A percentile compares a stretch with the other conserved stretches of the same genome.
Evolutionary conservation across 768 basidiomycete species (phyloP).

Genomic region (Boletellus sp.): DNA sequence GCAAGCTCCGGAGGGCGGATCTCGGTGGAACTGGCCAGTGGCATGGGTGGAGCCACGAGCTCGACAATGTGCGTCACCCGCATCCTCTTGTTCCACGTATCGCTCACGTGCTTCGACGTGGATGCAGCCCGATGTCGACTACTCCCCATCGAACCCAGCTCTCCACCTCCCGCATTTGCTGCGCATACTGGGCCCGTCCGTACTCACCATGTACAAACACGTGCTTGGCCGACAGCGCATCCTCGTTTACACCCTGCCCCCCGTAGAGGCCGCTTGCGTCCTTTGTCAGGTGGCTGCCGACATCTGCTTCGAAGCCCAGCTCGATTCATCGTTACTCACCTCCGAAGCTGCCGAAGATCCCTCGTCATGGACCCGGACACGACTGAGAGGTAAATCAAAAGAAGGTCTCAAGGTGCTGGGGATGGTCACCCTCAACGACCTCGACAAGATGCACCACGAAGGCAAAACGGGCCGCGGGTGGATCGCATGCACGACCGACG

Average conservation of each 20-base stretch:
- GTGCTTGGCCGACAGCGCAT: slow-evolving; percentile 69
- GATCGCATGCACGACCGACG: slow-evolving; percentile 87
- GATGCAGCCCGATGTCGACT: slow-evolving; percentile 20
- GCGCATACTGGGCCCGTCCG: slow-evolving; percentile 74
- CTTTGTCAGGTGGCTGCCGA: slow-evolving; percentile 62
- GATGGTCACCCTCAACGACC: slow-evolving; percentile 74
- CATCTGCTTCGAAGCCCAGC: slow-evolving; percentile 52
- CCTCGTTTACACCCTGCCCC: slow-evolving; percentile 76
- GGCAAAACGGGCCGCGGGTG: slow-evolving; percentile 63
- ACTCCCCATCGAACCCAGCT: slow-evolving; percentile 45
- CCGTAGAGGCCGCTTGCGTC: slow-evolving; percentile 75
- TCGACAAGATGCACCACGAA: slow-evolving; percentile 58
- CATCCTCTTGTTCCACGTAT: neutral
- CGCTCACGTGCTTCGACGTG: slow-evolving; percentile 16
- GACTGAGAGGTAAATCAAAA: slow-evolving; percentile 39
- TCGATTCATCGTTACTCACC: slow-evolving; percentile 22
- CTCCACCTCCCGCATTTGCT: slow-evolving; percentile 73
- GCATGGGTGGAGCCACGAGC: slow-evolving; percentile 66
- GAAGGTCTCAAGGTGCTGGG: slow-evolving; percentile 68
- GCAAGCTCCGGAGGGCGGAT: slow-evolving; percentile 48
- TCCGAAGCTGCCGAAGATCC: slow-evolving; percentile 21
- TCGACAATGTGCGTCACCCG: slow-evolving; percentile 45
- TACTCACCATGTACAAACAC: slow-evolving; percentile 76
- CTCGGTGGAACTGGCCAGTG: slow-evolving; percentile 58
- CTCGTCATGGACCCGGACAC: slow-evolving; percentile 30